Conservation (phyloP, 257 asterid species). For the Solanum microdontum region DNA sequence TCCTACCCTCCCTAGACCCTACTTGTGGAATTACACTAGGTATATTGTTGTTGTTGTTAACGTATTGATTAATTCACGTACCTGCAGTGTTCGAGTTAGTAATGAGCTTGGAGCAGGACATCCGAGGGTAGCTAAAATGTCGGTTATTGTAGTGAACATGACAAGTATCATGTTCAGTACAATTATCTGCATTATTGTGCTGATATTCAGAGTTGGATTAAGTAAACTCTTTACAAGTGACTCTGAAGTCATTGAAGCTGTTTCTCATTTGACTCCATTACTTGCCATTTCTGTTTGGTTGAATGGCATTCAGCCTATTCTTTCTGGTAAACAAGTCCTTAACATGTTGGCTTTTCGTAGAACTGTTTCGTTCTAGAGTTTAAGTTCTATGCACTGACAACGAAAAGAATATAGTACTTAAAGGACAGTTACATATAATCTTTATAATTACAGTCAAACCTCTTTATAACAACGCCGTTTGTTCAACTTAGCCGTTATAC, state of each 20-base stretch:
- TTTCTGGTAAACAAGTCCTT: constrained; percentile 7
- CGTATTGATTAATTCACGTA: not conserved
- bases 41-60: not conserved
- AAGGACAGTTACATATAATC: not conserved
- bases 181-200: constrained; percentile 8
- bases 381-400: not conserved
- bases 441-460: not conserved
- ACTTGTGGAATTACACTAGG: not conserved
- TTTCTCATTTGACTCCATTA: constrained; percentile 14
- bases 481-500: not conserved
- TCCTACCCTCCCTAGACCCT: not conserved
- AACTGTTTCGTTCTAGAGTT: not conserved
- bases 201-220: constrained; percentile 12
- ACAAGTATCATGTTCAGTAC: constrained; percentile 13
- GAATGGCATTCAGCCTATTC: constrained; percentile 22
- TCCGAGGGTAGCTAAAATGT: constrained; percentile 20
- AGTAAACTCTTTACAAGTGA: constrained; percentile 19
- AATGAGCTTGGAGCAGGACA: constrained; percentile 28
- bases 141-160: constrained; percentile 13
- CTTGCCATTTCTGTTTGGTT: constrained; percentile 21
- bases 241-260: constrained; percentile 11
- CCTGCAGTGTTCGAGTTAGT: constrained; percentile 15
- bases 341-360: not conserved
- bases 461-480: not conserved
- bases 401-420: not conserved